Base-by-base conservation (phyloP, 805 yeast genomes). In the Monosporozyma unispora region DNA sequence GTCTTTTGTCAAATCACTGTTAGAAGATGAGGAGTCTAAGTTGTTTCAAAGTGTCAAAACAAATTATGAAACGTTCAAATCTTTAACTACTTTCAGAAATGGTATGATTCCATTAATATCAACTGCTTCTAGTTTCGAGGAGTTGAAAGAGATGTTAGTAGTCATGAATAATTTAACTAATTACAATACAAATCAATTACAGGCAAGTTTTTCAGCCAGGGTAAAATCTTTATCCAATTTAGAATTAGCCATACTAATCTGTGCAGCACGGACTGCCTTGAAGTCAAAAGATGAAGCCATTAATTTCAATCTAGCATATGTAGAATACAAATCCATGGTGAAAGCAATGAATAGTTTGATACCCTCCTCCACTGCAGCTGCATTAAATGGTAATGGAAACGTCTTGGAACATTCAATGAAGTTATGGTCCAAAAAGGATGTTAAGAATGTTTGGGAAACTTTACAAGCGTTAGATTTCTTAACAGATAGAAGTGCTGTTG, bases 381-480 rank as follows among this genome's bases (percentile, higher is more conserved):
- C 60, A 67, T 9, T 62, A 68, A 6, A 61, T 71, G 4, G 68
- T 14, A 50, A 57, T 12, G 40, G 40, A 4, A 18, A 5, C 23
- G 7, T 39, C 3, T 38, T 61, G 3, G 78, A 72, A 43, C 64
- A 65, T 46, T 59, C 68, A 31, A 54, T 72, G 52, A 80, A 82
- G 56, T 60, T 77, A 5, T 81, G 90, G 87, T 69, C 80, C 3
- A 71, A 80, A 49, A 76, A 71, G 31, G 77, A 82, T 25, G 73
- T 88, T 54, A 73, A 77, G 44, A 77, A 77, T 38, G 77, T 86
- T 35, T 89, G 96, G 96, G 93, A 86, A 55, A 69, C 76, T 1
- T 62, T 89, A 29, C 77, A 77, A 54, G 68, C 69, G n/a, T 55
- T 74, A 27, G 82, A 84, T 1, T 60, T 87, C 5, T 58, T 86